A percentile compares a stretch with the other conserved stretches of the same genome.
Evolutionary conservation across 768 basidiomycete genomes (phyloP).

Genomic region (Exsudoporus frostii): DNA sequence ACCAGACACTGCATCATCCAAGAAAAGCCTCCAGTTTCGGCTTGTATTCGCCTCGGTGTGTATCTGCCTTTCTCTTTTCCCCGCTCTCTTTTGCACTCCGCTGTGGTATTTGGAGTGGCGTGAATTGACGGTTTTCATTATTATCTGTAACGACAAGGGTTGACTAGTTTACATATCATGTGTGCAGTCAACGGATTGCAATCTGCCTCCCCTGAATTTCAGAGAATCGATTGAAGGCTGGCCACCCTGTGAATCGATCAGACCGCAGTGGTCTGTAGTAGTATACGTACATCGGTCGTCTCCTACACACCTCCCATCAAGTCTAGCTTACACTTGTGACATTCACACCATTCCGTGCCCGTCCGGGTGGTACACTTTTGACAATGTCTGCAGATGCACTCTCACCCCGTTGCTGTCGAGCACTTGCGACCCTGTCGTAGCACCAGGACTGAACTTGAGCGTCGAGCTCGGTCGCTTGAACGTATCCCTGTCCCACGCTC

Average conservation of each 20-base stretch:
- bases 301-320: background rate
- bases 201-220: too few relatives aligned
- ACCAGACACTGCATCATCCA: background rate
- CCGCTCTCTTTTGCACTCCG: constrained; percentile 36
- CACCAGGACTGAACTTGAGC: constrained; percentile 7
- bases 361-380: background rate
- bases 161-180: background rate
- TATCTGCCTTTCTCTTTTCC: too few relatives aligned
- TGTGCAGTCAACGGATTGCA: too few relatives aligned
- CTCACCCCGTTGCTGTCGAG: background rate
- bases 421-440: background rate
- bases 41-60: constrained; percentile 31
- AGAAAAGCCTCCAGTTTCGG: constrained; percentile 22
- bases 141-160: too few relatives aligned
- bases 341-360: background rate
- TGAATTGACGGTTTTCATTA: constrained; percentile 18
- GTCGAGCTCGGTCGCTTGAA: background rate
- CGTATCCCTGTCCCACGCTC: constrained; percentile 10
- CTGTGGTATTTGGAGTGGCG: constrained; percentile 37
- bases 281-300: background rate
- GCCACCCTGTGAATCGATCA: too few relatives aligned
- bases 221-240: background rate
- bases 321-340: background rate
- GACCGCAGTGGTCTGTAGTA: background rate
- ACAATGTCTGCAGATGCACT: background rate